Base-by-base conservation (phyloP, 139 green algal genomes). In the Haematococcus lacustris region DNA sequence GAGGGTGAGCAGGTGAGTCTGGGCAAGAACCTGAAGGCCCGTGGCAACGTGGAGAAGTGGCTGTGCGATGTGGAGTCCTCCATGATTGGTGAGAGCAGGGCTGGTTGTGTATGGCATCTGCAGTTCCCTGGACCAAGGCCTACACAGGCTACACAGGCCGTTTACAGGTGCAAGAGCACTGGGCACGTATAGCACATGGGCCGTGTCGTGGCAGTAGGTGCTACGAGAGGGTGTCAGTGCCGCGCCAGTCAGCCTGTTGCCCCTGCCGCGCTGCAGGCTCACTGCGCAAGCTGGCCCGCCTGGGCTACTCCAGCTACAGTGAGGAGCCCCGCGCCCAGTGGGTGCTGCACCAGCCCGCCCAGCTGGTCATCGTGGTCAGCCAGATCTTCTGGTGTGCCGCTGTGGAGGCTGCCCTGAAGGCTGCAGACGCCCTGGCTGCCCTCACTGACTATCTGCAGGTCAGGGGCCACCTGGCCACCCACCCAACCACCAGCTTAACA, bases 21-120 rank as follows among this genome's bases (percentile, higher is more conserved):
- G 35, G 87, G 87, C 51, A 93, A 91, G 80, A 92, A 88, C 75
- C 63, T 90, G 59, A 93, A 94, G 82, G 89, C 91, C 6, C 82
- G 91, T 47, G 86, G 83, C 67, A 91, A 88, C 59, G 85, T 96
- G 62, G 91, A 96, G 86, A 75, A 85, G 68, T 96, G 91, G 91
- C 86, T 96, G 53, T 79, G 74, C 28, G 75, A 83, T 1, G 87
- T 94, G 51, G 91, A 96, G 76, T 50, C 77, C 39, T 74, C 65
- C 59, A 96, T 96, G 90, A 79, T 85, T 1, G 53, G 79, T 83
- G 68, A 57, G 77, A 53, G 78, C 79, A 53, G n/a, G 73, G 70
- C 82, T n/a, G n/a, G n/a, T n/a, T n/a, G n/a, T n/a, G n/a, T n/a
- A n/a, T n/a, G n/a, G n/a, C n/a, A n/a, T n/a, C n/a, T n/a, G n/a